Evolutionary conservation across 495 filamentous ascomycete species (phyloP), one percentile per base, ranked within the genome.

Genomic region (Hamigera avellanea): DNA sequence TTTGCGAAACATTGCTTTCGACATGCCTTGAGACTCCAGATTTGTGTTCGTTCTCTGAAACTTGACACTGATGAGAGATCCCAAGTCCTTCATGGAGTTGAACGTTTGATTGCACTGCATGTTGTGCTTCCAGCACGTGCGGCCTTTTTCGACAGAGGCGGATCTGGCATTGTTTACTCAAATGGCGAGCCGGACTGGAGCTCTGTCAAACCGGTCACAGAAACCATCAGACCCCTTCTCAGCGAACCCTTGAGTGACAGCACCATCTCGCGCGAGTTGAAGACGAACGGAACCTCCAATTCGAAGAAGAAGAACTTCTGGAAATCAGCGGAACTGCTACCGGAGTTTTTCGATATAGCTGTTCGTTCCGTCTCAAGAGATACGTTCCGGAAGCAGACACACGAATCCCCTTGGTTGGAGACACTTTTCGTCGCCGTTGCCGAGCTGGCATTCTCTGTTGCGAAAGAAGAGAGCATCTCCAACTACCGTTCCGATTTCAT

Each of bases 361-460:
- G 62, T 71, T 13, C 66, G 66, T 31, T 71, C 58, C 16, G 59
- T 71, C 4, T 69, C 75, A 17, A 58, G 67, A 19, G 61, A 72
- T 33, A 57, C 69, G 8, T 70, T 72, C 33, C 64, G 73, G 34
- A 61, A 64, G 15, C 69, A 73, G 31, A 69, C 65, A 12, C 59
- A 72, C 21, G 77, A 81, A 43, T 66, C 69, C 19, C 61, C 63
- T 2, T 86, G 82, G 82, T 45, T 77, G n/a, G 74, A 83, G 51
- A 65, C 61, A 1, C 61, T 83, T 6, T 85, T 86, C 43, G 66
- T 69, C 35, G 58, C 60, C 8, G 56, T 81, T 25, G 59, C 62
- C 14, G 61, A 67, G 42, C 41, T 68, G 32, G 54, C 64, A 12
- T 68, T 50, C 34, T 64, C 57, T 10, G 47, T 49, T n/a, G 47